Conservation (phyloP, 169 alveolate species). For the Blepharisma undulans region DNA sequence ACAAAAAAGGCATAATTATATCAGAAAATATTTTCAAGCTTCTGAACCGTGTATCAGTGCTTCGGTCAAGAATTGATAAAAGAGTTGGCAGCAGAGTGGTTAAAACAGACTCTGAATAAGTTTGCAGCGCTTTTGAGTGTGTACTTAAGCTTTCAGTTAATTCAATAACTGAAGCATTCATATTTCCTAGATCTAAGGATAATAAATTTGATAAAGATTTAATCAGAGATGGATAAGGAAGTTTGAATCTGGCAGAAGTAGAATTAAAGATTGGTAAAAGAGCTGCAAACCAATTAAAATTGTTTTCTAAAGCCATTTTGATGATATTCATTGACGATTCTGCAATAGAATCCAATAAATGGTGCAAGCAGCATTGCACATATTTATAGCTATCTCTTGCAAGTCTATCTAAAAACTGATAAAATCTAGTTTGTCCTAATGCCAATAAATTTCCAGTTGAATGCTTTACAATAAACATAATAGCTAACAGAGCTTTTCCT, state of each 20-base stretch:
- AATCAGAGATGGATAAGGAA: neutral
- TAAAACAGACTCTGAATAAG: constrained; percentile 44
- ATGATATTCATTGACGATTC: constrained; percentile 34
- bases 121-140: constrained; percentile 22
- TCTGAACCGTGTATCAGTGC: constrained; percentile 62
- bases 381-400: constrained; percentile 58
- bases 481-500: constrained; percentile 15
- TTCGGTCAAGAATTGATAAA: constrained; percentile 25
- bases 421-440: constrained; percentile 54
- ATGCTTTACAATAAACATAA: constrained; percentile 4
- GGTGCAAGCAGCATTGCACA: constrained; percentile 60
- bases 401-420: constrained; percentile 51
- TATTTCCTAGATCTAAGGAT: neutral
- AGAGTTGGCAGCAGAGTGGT: constrained; percentile 53
- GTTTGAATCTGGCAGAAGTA: neutral
- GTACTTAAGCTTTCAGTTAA: constrained; percentile 26
- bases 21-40: constrained; percentile 68
- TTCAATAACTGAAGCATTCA: neutral
- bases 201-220: neutral
- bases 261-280: neutral
- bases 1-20: constrained; percentile 52
- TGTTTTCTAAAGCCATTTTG: neutral
- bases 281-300: neutral
- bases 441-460: constrained; percentile 48
- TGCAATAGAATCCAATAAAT: constrained; percentile 48